phyloP scores from a whole-genome alignment of 2,329 filamentous ascomycete species.

The Scytalidium sp. region DNA sequence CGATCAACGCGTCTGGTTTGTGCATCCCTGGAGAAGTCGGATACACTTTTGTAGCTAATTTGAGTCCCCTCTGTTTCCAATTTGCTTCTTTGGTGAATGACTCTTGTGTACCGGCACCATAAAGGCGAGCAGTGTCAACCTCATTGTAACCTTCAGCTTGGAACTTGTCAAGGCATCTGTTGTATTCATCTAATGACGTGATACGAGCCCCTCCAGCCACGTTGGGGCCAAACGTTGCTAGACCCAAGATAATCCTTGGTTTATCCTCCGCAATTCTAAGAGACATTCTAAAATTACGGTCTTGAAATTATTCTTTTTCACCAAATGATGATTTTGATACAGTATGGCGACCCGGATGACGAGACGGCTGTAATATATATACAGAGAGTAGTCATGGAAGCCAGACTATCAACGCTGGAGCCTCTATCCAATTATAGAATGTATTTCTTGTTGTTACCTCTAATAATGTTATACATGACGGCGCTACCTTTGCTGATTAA shows the following conservation, averaged over 20 bases:
- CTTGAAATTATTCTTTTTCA: no score
- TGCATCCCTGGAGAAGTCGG: conserved; percentile 58
- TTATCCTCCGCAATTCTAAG: no score
- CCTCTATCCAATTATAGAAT: no score
- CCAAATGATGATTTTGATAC: no score
- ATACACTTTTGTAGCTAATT: conserved; percentile 77
- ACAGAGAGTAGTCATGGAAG: no score
- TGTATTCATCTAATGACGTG: conserved; percentile 64
- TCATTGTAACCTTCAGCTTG: conserved; percentile 80
- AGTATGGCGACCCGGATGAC: no score
- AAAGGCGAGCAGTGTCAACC: conserved; percentile 77
- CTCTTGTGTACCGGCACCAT: conserved; percentile 72
- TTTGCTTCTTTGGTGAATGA: conserved; percentile 70
- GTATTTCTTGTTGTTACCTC: no score
- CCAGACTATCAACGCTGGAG: no score
- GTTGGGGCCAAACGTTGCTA: conserved; percentile 80
- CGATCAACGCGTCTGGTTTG: conserved; percentile 58
- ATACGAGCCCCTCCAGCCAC: conserved; percentile 64
- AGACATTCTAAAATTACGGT: no score
- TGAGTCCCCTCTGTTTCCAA: conserved; percentile 78
- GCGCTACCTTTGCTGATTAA: no score
- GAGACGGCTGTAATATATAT: no score
- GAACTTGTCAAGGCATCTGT: conserved; percentile 69
- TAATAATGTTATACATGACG: no score
- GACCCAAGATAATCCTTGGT: conserved; percentile 68